A percentile compares a stretch with the other conserved stretches of the same genome.
Conservation (phyloP, 2,329 filamentous ascomycete genomes). For the Hypomyces rosellus region DNA sequence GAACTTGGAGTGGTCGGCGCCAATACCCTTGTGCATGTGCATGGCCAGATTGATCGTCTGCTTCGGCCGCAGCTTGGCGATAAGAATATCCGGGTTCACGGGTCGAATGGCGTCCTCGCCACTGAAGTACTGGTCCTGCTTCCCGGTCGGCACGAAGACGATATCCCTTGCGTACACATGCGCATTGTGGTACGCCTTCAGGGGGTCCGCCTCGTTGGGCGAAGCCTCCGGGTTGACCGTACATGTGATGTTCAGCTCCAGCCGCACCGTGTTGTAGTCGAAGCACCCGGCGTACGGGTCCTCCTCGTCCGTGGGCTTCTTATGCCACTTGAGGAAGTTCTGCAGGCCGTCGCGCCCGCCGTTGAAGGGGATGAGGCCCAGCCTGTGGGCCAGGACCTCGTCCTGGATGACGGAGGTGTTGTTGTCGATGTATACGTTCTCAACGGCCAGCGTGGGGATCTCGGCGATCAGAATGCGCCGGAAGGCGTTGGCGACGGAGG, state of each 20-base stretch:
- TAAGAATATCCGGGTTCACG: constrained; percentile 84
- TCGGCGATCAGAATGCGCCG: constrained; percentile 93
- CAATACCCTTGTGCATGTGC: constrained; percentile 93
- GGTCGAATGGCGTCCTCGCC: constrained; percentile 64
- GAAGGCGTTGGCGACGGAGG: constrained; percentile 92
- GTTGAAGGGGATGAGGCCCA: constrained; percentile 85
- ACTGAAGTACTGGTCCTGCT: constrained; percentile 63
- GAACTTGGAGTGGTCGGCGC: constrained; percentile 93
- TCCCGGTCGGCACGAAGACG: constrained; percentile 67
- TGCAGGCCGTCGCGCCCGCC: constrained; percentile 69
- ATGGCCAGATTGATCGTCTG: constrained; percentile 82
- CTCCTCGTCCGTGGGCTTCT: constrained; percentile 59
- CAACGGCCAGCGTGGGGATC: constrained; percentile 89
- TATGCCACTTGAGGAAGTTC: constrained; percentile 75
- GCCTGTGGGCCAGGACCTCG: constrained; percentile 84
- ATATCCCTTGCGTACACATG: constrained; percentile 77
- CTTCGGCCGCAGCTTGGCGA: constrained; percentile 87
- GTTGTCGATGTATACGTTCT: constrained; percentile 87
- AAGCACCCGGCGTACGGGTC: constrained; percentile 53
- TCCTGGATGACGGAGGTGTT: constrained; percentile 98
- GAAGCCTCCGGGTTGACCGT: constrained; percentile 68
- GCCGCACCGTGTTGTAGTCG: constrained; percentile 82
- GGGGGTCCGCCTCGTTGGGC: constrained; percentile 69
- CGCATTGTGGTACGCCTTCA: constrained; percentile 78
- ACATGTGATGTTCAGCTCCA: constrained; percentile 74